phyloP scores from a whole-genome alignment of 805 yeast species.

The Cyberlindnera amylophila region DNA sequence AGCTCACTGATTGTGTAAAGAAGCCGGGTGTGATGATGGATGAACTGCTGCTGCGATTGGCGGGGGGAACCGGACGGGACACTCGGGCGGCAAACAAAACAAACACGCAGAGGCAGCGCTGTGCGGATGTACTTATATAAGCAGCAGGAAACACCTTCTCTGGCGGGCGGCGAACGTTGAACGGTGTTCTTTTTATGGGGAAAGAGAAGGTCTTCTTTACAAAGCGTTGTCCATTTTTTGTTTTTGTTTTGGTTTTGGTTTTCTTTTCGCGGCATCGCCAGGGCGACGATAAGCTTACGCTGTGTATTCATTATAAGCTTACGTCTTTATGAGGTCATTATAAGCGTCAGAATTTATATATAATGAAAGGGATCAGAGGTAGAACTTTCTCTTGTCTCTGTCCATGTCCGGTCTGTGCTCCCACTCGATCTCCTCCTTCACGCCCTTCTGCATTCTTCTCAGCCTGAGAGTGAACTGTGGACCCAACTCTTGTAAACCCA shows the following conservation, averaged over 20 bases:
- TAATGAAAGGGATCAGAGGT: constrained; percentile 57
- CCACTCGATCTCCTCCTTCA: constrained; percentile 92
- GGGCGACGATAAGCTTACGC: too few relatives aligned
- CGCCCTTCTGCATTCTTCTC: constrained; percentile 86
- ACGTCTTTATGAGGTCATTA: too few relatives aligned
- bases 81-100: background rate
- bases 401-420: constrained; percentile 97
- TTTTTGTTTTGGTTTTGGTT: constrained; percentile 5
- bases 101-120: too few relatives aligned
- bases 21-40: background rate
- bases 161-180: too few relatives aligned
- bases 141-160: too few relatives aligned
- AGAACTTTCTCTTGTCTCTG: constrained; percentile 89
- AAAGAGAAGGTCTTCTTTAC: too few relatives aligned
- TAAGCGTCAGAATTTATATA: too few relatives aligned
- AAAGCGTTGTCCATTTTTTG: background rate
- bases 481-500: constrained; percentile 93
- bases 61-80: too few relatives aligned
- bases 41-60: too few relatives aligned
- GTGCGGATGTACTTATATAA: too few relatives aligned
- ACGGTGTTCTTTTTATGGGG: too few relatives aligned
- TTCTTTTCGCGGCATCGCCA: constrained; percentile 4
- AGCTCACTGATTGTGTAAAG: background rate
- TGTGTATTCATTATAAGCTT: too few relatives aligned
- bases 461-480: constrained; percentile 92